phyloP scores from a whole-genome alignment of 768 basidiomycete species.

The Xerocomellus dryophilus region DNA sequence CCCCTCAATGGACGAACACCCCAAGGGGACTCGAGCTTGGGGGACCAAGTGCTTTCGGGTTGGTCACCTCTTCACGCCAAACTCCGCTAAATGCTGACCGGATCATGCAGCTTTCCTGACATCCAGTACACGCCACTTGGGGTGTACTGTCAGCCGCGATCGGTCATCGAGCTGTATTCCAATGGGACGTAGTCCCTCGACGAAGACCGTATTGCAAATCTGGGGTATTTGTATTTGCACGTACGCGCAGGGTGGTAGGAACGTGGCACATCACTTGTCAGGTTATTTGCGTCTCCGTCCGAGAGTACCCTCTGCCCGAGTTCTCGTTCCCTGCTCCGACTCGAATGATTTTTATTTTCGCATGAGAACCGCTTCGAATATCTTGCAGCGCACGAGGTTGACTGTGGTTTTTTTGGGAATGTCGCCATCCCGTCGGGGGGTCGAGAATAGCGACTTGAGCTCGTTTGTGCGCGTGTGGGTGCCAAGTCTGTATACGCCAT shows the following conservation, averaged over 20 bases:
- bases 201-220: background rate
- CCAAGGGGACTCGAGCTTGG: conserved; percentile 48
- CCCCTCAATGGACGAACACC: conserved; percentile 55
- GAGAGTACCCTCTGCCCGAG: conserved; percentile 8
- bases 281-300: background rate
- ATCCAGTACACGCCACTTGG: conserved; percentile 39
- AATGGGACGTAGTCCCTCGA: conserved; percentile 4
- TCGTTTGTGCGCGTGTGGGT: too few species aligned
- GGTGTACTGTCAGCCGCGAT: conserved; percentile 40
- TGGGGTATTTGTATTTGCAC: conserved; percentile 8
- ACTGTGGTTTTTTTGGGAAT: background rate
- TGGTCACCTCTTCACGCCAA: conserved; percentile 5
- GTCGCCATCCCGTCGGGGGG: background rate
- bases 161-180: conserved; percentile 46
- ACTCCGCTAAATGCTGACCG: conserved; percentile 7
- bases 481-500: background rate
- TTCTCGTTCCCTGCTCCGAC: background rate
- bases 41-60: conserved; percentile 55
- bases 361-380: background rate
- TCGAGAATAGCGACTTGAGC: background rate
- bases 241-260: background rate
- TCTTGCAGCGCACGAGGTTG: background rate
- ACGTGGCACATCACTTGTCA: background rate
- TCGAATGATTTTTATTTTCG: background rate
- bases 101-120: conserved; percentile 26